phyloP scores from a whole-genome alignment of 1,284 basidiomycete genomes.

The Fistulinella staudtii region DNA sequence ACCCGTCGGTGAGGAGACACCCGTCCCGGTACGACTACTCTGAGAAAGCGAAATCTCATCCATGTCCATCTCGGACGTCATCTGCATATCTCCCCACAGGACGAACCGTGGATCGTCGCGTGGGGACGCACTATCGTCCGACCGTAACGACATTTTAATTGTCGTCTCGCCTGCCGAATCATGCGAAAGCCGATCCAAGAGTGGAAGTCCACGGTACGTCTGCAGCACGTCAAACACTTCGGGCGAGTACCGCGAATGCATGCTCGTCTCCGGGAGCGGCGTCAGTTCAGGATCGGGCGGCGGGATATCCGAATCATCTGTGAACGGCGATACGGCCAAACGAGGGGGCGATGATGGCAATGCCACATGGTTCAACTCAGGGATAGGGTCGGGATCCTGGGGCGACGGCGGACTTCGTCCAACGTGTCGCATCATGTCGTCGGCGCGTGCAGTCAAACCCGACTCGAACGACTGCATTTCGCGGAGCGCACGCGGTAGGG shows the following conservation, averaged over 20 bases:
- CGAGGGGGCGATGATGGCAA: constrained; percentile 20
- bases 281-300: constrained; percentile 22
- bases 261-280: constrained; percentile 42
- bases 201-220: constrained; percentile 69
- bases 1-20: constrained; percentile 40
- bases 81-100: constrained; percentile 73
- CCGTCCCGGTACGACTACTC: constrained; percentile 48
- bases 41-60: constrained; percentile 49
- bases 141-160: constrained; percentile 61
- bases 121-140: constrained; percentile 64
- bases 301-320: constrained; percentile 27
- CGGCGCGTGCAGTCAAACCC: constrained; percentile 61
- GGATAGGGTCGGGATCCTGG: background rate
- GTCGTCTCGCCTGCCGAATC: constrained; percentile 44
- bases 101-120: constrained; percentile 84
- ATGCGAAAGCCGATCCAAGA: constrained; percentile 56
- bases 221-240: constrained; percentile 81
- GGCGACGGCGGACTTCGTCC: constrained; percentile 14
- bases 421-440: constrained; percentile 25
- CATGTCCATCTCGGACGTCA: constrained; percentile 30
- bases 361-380: constrained; percentile 1
- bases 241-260: constrained; percentile 62
- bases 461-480: constrained; percentile 83
- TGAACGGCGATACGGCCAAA: constrained; percentile 27
- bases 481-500: constrained; percentile 52